Conservation (phyloP, 2,329 filamentous ascomycete species). For the Xylaria sp. region DNA sequence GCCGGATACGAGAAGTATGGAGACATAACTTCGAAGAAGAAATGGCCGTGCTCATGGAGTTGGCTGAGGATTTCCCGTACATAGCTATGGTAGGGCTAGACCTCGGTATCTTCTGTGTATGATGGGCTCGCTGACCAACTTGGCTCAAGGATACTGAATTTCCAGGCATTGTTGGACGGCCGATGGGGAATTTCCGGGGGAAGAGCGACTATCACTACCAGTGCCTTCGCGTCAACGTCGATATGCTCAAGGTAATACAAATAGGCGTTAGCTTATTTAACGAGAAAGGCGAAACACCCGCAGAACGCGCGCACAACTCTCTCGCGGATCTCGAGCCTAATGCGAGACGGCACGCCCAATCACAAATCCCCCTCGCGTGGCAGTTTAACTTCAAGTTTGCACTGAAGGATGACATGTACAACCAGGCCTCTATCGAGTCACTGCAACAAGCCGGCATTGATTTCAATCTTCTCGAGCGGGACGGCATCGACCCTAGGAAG, state of each 20-base stretch:
- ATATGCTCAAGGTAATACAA: constrained; percentile 97
- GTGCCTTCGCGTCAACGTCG: constrained; percentile 95
- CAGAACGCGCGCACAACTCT: constrained; percentile 68
- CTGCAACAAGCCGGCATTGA: constrained; percentile 93
- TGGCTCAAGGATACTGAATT: constrained; percentile 88
- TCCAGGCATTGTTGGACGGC: constrained; percentile 94
- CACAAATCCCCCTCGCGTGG: constrained; percentile 86
- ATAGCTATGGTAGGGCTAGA: constrained; percentile 86
- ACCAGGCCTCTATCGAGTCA: constrained; percentile 92
- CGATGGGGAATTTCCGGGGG: constrained; percentile 92
- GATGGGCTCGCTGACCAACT: constrained; percentile 38
- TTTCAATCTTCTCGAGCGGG: constrained; percentile 82
- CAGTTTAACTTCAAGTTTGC: constrained; percentile 99
- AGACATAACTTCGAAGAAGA: constrained; percentile 90
- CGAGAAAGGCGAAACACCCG: constrained; percentile 86
- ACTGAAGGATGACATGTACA: constrained; percentile 96
- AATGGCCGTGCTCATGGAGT: constrained; percentile 82
- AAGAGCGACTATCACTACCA: constrained; percentile 99
- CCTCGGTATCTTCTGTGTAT: constrained; percentile 23
- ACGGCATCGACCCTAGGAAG: constrained; percentile 88
- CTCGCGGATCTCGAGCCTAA: constrained; percentile 54
- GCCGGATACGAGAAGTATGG: constrained; percentile 96
- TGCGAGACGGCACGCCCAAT: constrained; percentile 55
- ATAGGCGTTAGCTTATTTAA: constrained; percentile 95
- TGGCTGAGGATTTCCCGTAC: constrained; percentile 92